These are phyloP conservation scores for Sclerotinia minor DNA, from an alignment of 2,329 filamentous ascomycete species.

Conservation along the genomic window DNA sequence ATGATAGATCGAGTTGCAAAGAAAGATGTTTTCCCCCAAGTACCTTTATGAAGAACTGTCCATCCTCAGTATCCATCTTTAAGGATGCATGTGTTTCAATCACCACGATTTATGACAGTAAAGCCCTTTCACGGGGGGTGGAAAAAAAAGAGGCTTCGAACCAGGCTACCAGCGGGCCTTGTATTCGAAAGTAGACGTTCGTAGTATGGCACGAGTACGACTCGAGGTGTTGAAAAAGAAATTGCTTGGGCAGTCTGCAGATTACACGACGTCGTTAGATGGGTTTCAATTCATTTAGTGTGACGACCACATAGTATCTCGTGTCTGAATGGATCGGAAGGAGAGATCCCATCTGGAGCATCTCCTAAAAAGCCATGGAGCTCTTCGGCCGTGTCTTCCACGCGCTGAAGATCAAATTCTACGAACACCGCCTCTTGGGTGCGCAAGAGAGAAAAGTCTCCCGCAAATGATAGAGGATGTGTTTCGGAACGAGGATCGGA, in stretches of 20 bases:
- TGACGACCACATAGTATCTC: slow-evolving; percentile 22
- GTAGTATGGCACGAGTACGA: slow-evolving; percentile 32
- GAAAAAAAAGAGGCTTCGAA: slow-evolving; percentile 26
- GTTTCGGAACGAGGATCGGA: slow-evolving; percentile 18
- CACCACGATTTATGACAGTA: slow-evolving; percentile 30
- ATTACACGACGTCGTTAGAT: slow-evolving; percentile 37
- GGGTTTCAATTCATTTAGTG: slow-evolving; percentile 26
- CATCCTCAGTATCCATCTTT: slow-evolving; percentile 73
- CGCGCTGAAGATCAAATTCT: slow-evolving; percentile 12
- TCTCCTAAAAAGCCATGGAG: slow-evolving; percentile 17
- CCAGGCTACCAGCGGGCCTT: slow-evolving; percentile 35
- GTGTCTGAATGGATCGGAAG: slow-evolving; percentile 20
- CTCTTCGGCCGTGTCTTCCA: slow-evolving; percentile 21
- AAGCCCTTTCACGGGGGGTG: slow-evolving; percentile 34
- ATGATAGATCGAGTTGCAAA: slow-evolving; percentile 15
- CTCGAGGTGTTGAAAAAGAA: slow-evolving; percentile 29
- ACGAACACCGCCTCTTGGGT: slow-evolving; percentile 21
- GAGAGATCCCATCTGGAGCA: slow-evolving; percentile 21
- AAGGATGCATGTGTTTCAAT: slow-evolving; percentile 49
- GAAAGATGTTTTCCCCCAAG: slow-evolving; percentile 30
- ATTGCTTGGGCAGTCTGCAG: slow-evolving; percentile 33
- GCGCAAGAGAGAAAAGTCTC: slow-evolving; percentile 27
- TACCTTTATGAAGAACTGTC: slow-evolving; percentile 86
- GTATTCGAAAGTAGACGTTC: slow-evolving; percentile 31
- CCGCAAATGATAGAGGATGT: slow-evolving; percentile 22